Evolutionary conservation across 768 basidiomycete species (phyloP).

Genomic region (Suillus brevipes): DNA sequence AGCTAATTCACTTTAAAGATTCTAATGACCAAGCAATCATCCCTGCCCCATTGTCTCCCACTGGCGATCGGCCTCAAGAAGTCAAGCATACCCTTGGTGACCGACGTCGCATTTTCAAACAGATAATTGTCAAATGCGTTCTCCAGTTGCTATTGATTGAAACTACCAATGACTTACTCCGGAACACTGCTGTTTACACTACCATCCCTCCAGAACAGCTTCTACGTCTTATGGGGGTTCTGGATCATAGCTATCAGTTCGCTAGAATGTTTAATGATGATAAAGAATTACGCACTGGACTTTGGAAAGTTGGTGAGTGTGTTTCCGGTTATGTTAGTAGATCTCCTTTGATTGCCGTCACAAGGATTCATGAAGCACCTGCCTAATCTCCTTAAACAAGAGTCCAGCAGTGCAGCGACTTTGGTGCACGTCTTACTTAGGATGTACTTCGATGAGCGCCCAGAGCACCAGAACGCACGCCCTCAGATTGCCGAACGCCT

Average conservation of each 20-base stretch:
- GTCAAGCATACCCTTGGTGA: constrained; percentile 59
- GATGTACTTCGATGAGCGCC: constrained; percentile 92
- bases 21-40: constrained; percentile 65
- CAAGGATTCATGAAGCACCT: constrained; percentile 99
- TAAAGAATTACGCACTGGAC: constrained; percentile 91
- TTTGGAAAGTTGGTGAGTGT: constrained; percentile 97
- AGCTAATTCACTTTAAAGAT: constrained; percentile 43
- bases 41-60: constrained; percentile 86
- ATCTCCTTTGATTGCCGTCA: not conserved
- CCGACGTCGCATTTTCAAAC: constrained; percentile 88
- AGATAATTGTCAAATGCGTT: constrained; percentile 99
- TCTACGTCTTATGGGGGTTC: constrained; percentile 88
- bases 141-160: constrained; percentile 95
- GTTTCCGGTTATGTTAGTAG: not conserved
- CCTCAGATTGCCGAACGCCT: constrained; percentile 76
- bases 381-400: constrained; percentile 96
- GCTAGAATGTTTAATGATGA: constrained; percentile 98
- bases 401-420: constrained; percentile 95
- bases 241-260: constrained; percentile 97
- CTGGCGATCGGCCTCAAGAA: constrained; percentile 54
- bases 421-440: constrained; percentile 87
- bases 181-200: constrained; percentile 87
- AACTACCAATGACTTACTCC: constrained; percentile 92
- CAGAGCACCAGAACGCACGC: constrained; percentile 81
- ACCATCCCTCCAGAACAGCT: constrained; percentile 95